These are phyloP conservation scores for Roridomyces roridus DNA, from an alignment of 768 basidiomycete species.

Conservation along the genomic window DNA sequence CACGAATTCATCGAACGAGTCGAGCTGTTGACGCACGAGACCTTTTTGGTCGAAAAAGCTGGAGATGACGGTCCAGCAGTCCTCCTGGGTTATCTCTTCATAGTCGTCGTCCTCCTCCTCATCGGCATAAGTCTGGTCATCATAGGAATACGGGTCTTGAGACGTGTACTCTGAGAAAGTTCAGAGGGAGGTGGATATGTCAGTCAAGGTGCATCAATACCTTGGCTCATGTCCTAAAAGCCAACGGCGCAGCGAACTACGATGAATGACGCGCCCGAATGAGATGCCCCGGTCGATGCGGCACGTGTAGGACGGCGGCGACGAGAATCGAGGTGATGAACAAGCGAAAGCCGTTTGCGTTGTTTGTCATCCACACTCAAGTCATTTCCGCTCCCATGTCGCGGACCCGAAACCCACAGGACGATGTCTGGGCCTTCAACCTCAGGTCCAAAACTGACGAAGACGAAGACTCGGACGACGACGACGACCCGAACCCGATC, in stretches of 20 bases:
- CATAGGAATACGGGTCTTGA: slow-evolving; percentile 63
- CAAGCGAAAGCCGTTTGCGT: slow-evolving; percentile 8
- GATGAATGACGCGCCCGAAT: slow-evolving; percentile 27
- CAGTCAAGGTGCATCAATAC: slow-evolving; percentile 40
- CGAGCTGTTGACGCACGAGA: slow-evolving; percentile 96
- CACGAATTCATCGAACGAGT: slow-evolving; percentile 98
- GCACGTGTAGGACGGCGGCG: slow-evolving; percentile 14
- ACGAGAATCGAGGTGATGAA: slow-evolving; percentile 15
- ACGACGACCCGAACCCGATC: slow-evolving; percentile 25
- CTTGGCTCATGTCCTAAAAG: slow-evolving; percentile 56
- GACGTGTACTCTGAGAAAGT: slow-evolving; percentile 47
- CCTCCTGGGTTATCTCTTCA: slow-evolving; percentile 89
- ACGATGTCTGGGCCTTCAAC: slow-evolving; percentile 45
- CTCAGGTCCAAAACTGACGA: slow-evolving; percentile 31
- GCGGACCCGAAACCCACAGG: neutral
- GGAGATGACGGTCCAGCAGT: slow-evolving; percentile 95
- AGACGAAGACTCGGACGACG: slow-evolving; percentile 30
- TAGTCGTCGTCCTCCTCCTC: slow-evolving; percentile 61
- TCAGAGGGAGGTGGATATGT: slow-evolving; percentile 39
- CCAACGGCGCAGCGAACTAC: slow-evolving; percentile 21
- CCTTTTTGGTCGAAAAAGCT: slow-evolving; percentile 98
- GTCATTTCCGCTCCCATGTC: neutral
- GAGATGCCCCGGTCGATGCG: neutral
- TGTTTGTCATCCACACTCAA: neutral
- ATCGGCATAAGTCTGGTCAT: slow-evolving; percentile 62